Conservation (phyloP, 169 alveolate genomes). For the Fabrea salina region DNA sequence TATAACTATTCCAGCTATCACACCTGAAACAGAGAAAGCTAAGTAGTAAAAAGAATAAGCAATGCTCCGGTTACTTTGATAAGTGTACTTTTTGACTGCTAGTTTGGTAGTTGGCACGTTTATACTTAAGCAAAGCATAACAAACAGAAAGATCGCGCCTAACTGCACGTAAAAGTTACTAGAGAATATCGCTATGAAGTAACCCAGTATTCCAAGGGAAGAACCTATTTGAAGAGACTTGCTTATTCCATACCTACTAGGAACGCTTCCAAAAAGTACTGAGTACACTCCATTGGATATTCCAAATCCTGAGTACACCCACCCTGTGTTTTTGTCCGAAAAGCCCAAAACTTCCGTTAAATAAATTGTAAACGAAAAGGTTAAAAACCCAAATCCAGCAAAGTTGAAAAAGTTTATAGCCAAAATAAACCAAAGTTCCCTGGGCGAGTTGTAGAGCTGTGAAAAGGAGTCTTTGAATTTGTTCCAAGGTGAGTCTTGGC, state of each 20-base stretch:
- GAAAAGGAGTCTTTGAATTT: too few species aligned
- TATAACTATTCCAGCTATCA: neutral
- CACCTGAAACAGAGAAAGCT: neutral
- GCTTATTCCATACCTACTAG: neutral
- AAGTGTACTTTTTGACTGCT: slow-evolving; percentile 23
- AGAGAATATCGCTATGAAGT: neutral
- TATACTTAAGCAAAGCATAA: neutral
- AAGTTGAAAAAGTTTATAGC: too few species aligned
- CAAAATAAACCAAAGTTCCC: too few species aligned
- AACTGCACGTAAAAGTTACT: neutral
- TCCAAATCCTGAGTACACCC: too few species aligned
- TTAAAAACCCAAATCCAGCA: too few species aligned
- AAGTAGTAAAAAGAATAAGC: neutral
- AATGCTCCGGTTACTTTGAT: neutral
- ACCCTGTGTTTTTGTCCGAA: too few species aligned
- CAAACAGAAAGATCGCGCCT: neutral
- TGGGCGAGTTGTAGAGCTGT: too few species aligned
- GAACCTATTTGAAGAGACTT: neutral
- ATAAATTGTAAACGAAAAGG: too few species aligned
- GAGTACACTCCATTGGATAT: neutral
- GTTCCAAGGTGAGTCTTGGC: too few species aligned
- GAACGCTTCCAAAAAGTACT: neutral
- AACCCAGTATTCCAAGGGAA: neutral
- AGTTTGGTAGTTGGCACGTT: slow-evolving; percentile 5
- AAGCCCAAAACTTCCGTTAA: too few species aligned